phyloP scores from a whole-genome alignment of 257 asterid species.

The Solanum paucissectum region DNA sequence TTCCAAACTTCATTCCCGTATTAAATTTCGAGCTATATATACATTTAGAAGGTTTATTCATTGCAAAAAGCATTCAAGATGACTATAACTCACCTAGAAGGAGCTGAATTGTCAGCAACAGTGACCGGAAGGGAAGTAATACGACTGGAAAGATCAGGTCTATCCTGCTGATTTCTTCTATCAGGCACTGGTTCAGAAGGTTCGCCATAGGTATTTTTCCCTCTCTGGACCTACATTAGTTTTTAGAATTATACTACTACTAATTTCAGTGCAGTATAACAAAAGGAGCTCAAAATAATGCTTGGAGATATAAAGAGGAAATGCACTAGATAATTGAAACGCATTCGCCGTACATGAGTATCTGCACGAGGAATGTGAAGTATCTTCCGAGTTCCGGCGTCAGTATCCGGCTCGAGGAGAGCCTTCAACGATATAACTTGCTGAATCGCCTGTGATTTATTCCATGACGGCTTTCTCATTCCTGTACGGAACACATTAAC shows the following conservation, averaged over 20 bases:
- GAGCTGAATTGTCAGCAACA: conserved; percentile 39
- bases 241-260: neutral
- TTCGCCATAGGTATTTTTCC: conserved; percentile 36
- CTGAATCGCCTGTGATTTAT: conserved; percentile 99
- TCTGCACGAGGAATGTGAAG: conserved; percentile 34
- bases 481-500: conserved; percentile 36
- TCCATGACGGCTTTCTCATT: conserved; percentile 99
- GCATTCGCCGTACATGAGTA: conserved; percentile 29
- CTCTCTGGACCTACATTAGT: conserved; percentile 39
- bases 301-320: neutral
- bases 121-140: conserved; percentile 26
- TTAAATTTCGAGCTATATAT: neutral
- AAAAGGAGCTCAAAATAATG: neutral
- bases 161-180: conserved; percentile 35
- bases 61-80: neutral
- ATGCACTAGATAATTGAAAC: conserved; percentile 11
- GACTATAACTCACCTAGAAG: conserved; percentile 34
- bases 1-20: neutral
- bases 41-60: neutral
- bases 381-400: conserved; percentile 33
- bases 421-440: conserved; percentile 84
- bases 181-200: conserved; percentile 31
- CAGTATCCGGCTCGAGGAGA: conserved; percentile 69
- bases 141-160: conserved; percentile 32
- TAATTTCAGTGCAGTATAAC: neutral